These are phyloP conservation scores for Backusella psychrophila DNA, from an alignment of 192 early-diverging fungal genomes.

Conservation along the genomic window DNA sequence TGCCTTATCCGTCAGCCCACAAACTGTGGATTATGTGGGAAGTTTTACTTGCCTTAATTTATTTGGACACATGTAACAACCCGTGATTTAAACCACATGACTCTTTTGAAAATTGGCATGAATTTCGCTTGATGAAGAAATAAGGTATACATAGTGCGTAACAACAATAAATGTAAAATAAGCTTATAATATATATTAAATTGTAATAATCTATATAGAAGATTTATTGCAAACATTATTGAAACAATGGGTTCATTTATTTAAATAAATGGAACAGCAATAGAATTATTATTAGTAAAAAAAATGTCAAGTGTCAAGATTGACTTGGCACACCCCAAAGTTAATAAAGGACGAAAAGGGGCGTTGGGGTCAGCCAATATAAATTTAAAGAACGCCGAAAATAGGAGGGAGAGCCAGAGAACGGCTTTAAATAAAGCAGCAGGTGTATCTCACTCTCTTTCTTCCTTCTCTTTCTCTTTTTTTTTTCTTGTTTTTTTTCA, in stretches of 20 bases:
- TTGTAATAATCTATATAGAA: not conserved
- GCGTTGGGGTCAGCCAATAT: slow-evolving; percentile 1
- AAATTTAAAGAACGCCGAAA: slow-evolving; percentile 9
- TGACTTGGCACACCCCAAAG: not conserved
- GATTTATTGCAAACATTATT: not conserved
- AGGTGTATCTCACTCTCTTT: not conserved
- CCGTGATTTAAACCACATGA: slow-evolving; percentile 5
- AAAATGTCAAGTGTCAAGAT: not conserved
- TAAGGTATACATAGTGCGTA: not conserved
- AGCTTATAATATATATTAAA: not conserved
- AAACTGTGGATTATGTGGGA: not conserved
- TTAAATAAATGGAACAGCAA: not conserved
- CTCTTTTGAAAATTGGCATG: not conserved
- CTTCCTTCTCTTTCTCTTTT: not conserved
- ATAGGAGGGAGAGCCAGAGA: not conserved
- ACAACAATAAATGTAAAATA: not conserved
- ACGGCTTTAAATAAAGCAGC: not conserved
- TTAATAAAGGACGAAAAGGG: not conserved
- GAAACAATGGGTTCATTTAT: not conserved
- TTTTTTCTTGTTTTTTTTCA: not conserved
- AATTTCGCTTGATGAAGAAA: not conserved
- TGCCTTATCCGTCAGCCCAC: not conserved
- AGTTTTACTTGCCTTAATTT: not conserved
- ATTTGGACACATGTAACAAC: not conserved
- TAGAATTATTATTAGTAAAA: not conserved